These are phyloP conservation scores for Agapanthus africanus DNA, from an alignment of 106 monocot genomes.

Conservation along the genomic window DNA sequence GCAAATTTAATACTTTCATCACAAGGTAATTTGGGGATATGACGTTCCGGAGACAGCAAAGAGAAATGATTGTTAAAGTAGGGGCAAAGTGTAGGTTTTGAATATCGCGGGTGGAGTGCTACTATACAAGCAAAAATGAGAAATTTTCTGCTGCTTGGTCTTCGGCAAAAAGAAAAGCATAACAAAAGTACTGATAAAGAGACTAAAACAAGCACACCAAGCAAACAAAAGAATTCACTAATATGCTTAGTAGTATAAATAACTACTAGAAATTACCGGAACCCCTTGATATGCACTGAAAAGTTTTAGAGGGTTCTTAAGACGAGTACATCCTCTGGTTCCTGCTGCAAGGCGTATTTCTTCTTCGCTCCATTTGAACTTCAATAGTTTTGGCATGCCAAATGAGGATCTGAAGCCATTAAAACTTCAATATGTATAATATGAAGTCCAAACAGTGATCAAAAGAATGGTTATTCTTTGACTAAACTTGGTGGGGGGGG, in stretches of 20 bases:
- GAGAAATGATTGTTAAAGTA: too few species aligned
- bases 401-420: conserved; percentile 16
- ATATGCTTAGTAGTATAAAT: neutral
- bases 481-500: too few species aligned
- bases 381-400: conserved; percentile 10
- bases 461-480: too few species aligned
- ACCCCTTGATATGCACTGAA: conserved; percentile 57
- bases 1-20: too few species aligned
- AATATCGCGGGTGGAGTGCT: too few species aligned
- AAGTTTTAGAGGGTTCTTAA: conserved; percentile 42
- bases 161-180: too few species aligned
- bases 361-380: conserved; percentile 51
- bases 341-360: conserved; percentile 59
- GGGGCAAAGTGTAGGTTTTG: neutral
- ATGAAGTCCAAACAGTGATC: too few species aligned
- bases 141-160: too few species aligned
- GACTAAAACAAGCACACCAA: neutral
- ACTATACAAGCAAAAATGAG: too few species aligned
- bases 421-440: too few species aligned
- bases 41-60: too few species aligned
- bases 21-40: too few species aligned
- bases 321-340: conserved; percentile 24
- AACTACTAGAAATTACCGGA: conserved; percentile 29
- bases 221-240: neutral
- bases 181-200: neutral